phyloP scores from a whole-genome alignment of 2,329 filamentous ascomycete genomes.

The Penicillium vulpinum region DNA sequence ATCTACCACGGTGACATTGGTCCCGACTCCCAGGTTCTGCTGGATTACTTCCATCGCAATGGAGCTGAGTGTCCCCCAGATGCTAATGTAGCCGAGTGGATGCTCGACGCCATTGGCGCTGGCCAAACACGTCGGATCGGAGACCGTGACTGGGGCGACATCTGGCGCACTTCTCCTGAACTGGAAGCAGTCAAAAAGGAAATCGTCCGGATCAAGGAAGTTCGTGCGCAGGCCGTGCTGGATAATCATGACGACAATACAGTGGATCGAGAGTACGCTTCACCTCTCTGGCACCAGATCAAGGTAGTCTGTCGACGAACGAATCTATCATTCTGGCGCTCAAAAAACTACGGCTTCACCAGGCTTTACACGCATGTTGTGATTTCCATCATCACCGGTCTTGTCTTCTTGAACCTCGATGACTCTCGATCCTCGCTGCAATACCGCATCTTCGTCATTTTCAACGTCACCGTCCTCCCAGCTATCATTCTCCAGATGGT shows the following conservation, averaged over 20 bases:
- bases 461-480: slow-evolving; percentile 80
- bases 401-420: slow-evolving; percentile 77
- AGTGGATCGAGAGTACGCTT: slow-evolving; percentile 75
- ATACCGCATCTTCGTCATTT: slow-evolving; percentile 85
- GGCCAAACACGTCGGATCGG: slow-evolving; percentile 71
- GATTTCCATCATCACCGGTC: slow-evolving; percentile 74
- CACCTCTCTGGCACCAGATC: slow-evolving; percentile 76
- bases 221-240: slow-evolving; percentile 54
- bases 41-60: slow-evolving; percentile 55
- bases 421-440: slow-evolving; percentile 74
- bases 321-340: slow-evolving; percentile 79
- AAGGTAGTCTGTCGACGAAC: slow-evolving; percentile 71
- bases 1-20: slow-evolving; percentile 59
- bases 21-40: slow-evolving; percentile 49
- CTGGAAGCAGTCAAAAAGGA: slow-evolving; percentile 65
- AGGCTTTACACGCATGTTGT: slow-evolving; percentile 80
- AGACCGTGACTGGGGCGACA: slow-evolving; percentile 74
- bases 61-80: slow-evolving; percentile 53
- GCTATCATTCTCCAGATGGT: slow-evolving; percentile 81
- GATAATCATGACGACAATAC: slow-evolving; percentile 40
- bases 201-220: slow-evolving; percentile 66
- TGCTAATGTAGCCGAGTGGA: slow-evolving; percentile 55
- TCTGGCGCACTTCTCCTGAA: slow-evolving; percentile 74
- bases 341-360: slow-evolving; percentile 86
- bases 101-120: slow-evolving; percentile 66